Conservation (phyloP, 371 early-diverging fungal species). For the Vittaforma corneae region DNA sequence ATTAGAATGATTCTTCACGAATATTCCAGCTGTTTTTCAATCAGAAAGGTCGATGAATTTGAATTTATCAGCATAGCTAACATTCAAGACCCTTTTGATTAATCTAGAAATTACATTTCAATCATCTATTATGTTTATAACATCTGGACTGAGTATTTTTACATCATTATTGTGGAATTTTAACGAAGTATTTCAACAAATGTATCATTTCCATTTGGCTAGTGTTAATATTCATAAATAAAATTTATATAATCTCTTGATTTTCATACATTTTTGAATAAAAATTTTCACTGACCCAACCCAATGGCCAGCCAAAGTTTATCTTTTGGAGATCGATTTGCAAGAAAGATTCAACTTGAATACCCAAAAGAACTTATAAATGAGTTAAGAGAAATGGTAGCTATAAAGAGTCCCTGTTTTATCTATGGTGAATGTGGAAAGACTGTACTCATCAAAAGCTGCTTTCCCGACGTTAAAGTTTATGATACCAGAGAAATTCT, state of each 20-base stretch:
- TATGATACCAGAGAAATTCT: slow-evolving; percentile 42
- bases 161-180: not conserved
- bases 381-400: not conserved
- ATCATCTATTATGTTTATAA: too few relatives aligned
- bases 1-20: slow-evolving; percentile 25
- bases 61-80: slow-evolving; percentile 5
- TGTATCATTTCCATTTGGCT: not conserved
- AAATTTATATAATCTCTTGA: not conserved
- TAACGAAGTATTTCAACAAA: not conserved
- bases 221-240: not conserved
- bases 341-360: not conserved
- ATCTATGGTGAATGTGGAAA: slow-evolving; percentile 37
- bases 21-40: slow-evolving; percentile 33
- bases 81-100: not conserved
- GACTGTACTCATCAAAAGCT: slow-evolving; percentile 3
- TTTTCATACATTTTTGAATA: not conserved
- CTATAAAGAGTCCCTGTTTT: slow-evolving; percentile 13
- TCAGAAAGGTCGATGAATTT: slow-evolving; percentile 12
- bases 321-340: not conserved
- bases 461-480: slow-evolving; percentile 14
- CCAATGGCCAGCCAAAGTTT: not conserved
- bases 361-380: slow-evolving; percentile 1
- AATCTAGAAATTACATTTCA: not conserved
- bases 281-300: not conserved
- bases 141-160: too few relatives aligned